A percentile compares a stretch with the other conserved stretches of the same genome.
These are phyloP conservation scores for Xylariaceae sp. DNA, from an alignment of 2,329 filamentous ascomycete species.

Conservation along the genomic window DNA sequence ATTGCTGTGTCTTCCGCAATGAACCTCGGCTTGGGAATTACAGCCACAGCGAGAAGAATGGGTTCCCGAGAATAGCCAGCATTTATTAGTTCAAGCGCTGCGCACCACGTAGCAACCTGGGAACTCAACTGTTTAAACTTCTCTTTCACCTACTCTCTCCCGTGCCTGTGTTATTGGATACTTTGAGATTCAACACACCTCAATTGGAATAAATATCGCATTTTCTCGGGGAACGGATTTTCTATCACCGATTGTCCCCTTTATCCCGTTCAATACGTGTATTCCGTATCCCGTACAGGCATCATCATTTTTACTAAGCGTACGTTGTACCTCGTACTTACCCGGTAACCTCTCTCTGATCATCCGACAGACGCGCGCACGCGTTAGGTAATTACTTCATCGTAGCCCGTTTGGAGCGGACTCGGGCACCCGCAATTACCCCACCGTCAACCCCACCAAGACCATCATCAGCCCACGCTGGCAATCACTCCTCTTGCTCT, in stretches of 20 bases:
- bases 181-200: no score
- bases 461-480: not conserved
- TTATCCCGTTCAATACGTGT: no score
- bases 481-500: not conserved
- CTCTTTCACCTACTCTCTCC: not conserved
- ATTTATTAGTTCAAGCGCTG: conserved; percentile 10
- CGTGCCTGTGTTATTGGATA: no score
- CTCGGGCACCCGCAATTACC: not conserved
- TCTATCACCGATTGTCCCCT: no score
- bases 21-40: conserved; percentile 12
- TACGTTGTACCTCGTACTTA: no score
- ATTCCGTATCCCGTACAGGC: no score
- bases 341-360: no score
- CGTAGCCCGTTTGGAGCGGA: not conserved
- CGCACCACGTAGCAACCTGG: not conserved
- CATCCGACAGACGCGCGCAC: no score
- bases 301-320: no score
- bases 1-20: not conserved
- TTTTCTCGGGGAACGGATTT: no score
- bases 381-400: no score
- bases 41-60: not conserved
- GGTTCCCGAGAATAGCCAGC: not conserved
- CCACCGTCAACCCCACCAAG: not conserved
- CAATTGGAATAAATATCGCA: no score
- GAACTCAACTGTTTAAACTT: not conserved